Evolutionary conservation across 805 yeast species (phyloP), one percentile per base, ranked within the genome.

Genomic region (Kregervanrija pseudodelftensis): DNA sequence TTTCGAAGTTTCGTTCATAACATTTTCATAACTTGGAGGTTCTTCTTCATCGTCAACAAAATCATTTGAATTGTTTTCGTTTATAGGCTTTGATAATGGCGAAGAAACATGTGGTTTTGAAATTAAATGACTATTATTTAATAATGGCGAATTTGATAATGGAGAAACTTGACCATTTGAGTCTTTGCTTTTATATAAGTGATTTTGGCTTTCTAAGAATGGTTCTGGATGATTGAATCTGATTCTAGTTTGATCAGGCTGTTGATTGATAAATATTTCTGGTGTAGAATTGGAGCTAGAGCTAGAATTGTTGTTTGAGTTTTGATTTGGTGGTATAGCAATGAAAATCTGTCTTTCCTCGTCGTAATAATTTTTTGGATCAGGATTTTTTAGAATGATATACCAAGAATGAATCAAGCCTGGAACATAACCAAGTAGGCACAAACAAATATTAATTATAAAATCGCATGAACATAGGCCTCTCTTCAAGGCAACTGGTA

Each of bases 381-480:
- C 56, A 10, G 86, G 85, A 51, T 78, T 74, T 39, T 64, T 62
- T 46, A 79, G 65, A 44, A 84, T 81, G 46, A 84, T 75, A 59
- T 80, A 84, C 63, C 81, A 71, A 4, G 85, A 71, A 60, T 84
- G 91, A 37, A 83, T 61, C 41, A 82, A 65, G 3, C 89, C 89
- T 0, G 91, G 91, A 46, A 84, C 63, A 59, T 74, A 79, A 2
- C 89, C 86, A 31, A 83, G 63, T 8, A 80, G 41, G 50, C 80
- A 78, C 36, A 84, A 67, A 28, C 77, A 60, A 36, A 86, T 69
- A 63, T 85, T 86, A 56, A 87, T 82, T 45, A 79, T 61, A 39
- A 71, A 69, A 57, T 86, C 95, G 8, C 80, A 77, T 1, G 90
- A 79, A 49, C 82, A 80, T 43, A 83, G 47, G 3, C 95, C 95